These are phyloP conservation scores for Centella asiatica DNA, from an alignment of 129 eudicot species.

Conservation along the genomic window DNA sequence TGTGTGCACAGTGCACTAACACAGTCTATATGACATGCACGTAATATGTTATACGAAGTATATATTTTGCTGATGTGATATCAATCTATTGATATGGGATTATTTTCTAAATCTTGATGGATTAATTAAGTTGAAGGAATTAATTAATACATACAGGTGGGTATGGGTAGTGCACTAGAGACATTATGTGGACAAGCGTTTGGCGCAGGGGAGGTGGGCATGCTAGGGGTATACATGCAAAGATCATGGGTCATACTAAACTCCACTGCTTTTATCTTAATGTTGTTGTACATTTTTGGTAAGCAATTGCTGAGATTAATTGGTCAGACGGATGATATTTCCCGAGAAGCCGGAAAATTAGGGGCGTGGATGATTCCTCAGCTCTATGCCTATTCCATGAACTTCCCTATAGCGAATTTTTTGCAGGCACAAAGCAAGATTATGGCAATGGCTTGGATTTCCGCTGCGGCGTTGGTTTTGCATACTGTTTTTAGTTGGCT, in stretches of 20 bases:
- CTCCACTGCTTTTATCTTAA: constrained; percentile 14
- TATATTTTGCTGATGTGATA: too few relatives aligned
- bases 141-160: constrained; percentile 22
- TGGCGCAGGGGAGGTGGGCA: constrained; percentile 47
- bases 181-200: constrained; percentile 55
- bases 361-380: constrained; percentile 54
- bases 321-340: constrained; percentile 38
- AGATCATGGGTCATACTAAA: constrained; percentile 45
- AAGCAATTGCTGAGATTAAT: constrained; percentile 23
- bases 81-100: too few relatives aligned
- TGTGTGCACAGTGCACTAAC: too few relatives aligned
- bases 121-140: background rate
- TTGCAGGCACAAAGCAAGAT: constrained; percentile 49
- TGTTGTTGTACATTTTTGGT: constrained; percentile 37
- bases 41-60: too few relatives aligned
- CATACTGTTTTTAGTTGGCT: constrained; percentile 44
- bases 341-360: constrained; percentile 33
- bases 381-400: constrained; percentile 38
- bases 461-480: constrained; percentile 25
- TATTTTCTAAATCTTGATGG: too few relatives aligned
- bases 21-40: too few relatives aligned
- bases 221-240: constrained; percentile 50
- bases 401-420: constrained; percentile 44
- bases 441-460: constrained; percentile 39
- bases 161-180: constrained; percentile 61